Percentiles rank a stretch among this genome's conserved stretches.
Evolutionary conservation across 805 yeast genomes (phyloP).

Genomic region (Cyberlindnera euphorbiae): DNA sequence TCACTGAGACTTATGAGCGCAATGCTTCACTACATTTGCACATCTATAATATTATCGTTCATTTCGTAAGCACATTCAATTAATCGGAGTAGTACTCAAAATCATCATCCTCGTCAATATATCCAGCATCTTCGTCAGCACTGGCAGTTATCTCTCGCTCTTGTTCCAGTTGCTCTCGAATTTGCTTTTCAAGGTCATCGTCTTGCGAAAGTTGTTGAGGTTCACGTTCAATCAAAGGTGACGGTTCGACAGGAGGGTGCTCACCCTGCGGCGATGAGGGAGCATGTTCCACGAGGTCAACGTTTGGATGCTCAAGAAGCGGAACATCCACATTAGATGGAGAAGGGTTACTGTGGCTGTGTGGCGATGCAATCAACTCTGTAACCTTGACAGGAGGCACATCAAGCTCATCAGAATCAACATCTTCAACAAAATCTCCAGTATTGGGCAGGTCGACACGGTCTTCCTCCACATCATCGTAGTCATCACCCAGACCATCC

Average conservation of each 20-base stretch:
- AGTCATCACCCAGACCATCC: constrained; percentile 13
- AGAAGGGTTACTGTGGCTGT: too few species aligned
- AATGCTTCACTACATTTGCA: too few species aligned
- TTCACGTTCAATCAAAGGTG: neutral
- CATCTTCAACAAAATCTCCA: neutral
- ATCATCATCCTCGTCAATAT: constrained; percentile 35
- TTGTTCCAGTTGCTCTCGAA: constrained; percentile 11
- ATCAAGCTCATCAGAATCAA: constrained; percentile 2
- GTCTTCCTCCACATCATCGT: too few species aligned
- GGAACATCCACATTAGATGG: too few species aligned
- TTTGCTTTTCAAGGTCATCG: constrained; percentile 16
- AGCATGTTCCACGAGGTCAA: neutral
- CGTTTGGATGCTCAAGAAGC: too few species aligned
- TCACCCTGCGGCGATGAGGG: neutral
- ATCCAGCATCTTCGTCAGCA: neutral
- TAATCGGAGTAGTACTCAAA: constrained; percentile 33
- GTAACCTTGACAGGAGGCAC: neutral
- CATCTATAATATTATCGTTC: neutral
- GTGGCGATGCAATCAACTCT: neutral
- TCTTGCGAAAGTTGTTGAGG: constrained; percentile 10
- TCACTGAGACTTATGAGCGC: neutral
- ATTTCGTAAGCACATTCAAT: neutral
- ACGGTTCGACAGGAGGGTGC: neutral
- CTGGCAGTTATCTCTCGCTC: constrained; percentile 6
- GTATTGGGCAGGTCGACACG: neutral